These are phyloP conservation scores for Favolaschia claudopus DNA, from an alignment of 768 basidiomycete species.

Conservation along the genomic window DNA sequence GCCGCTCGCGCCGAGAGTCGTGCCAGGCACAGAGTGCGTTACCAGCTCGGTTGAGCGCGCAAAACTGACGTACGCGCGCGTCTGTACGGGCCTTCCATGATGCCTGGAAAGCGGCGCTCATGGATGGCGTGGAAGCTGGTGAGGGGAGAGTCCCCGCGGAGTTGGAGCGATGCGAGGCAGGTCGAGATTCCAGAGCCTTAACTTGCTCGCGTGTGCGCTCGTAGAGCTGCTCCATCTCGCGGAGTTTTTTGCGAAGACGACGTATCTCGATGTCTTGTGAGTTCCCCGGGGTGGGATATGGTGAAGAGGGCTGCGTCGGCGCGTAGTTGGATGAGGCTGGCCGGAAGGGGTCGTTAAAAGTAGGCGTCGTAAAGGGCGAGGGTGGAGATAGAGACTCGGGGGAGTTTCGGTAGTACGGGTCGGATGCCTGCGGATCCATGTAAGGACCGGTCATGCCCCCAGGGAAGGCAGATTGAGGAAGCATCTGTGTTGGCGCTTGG, in stretches of 20 bases:
- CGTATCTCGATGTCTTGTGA: constrained; percentile 58
- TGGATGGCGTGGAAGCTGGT: constrained; percentile 41
- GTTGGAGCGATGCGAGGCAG: constrained; percentile 42
- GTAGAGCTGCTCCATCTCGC: constrained; percentile 69
- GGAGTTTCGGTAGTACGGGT: constrained; percentile 35
- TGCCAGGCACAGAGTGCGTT: constrained; percentile 93
- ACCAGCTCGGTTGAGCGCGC: constrained; percentile 85
- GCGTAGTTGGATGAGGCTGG: constrained; percentile 23
- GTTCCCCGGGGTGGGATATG: constrained; percentile 33
- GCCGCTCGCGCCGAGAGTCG: constrained; percentile 85
- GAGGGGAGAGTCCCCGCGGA: constrained; percentile 31
- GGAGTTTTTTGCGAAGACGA: constrained; percentile 62
- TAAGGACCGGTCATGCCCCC: constrained; percentile 5
- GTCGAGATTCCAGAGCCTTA: constrained; percentile 51
- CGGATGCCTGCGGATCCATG: constrained; percentile 24
- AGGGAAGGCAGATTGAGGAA: constrained; percentile 5
- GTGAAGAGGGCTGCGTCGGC: too few relatives aligned
- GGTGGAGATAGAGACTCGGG: constrained; percentile 51
- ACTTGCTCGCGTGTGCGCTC: constrained; percentile 57
- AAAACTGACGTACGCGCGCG: constrained; percentile 73
- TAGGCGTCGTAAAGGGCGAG: constrained; percentile 37
- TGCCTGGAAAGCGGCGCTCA: constrained; percentile 58
- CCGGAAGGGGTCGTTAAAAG: constrained; percentile 30
- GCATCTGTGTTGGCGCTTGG: constrained; percentile 15
- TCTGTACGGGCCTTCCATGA: constrained; percentile 80